A percentile compares a stretch with the other conserved stretches of the same genome.
Conservation (phyloP, 441 rosid species). For the Pelargonium australe region DNA sequence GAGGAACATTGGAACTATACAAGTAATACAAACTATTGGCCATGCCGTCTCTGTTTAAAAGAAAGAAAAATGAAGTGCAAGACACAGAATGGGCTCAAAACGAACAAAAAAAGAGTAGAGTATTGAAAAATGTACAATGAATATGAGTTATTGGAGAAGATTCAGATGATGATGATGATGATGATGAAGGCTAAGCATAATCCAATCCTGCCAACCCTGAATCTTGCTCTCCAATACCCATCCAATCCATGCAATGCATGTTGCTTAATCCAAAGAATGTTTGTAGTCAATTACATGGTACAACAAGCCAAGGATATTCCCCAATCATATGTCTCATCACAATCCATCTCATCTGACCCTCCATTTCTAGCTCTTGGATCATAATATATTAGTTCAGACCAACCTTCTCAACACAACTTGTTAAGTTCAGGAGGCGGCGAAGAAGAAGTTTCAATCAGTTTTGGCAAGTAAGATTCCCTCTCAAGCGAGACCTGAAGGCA, state of each 20-base stretch:
- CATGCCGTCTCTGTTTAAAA: neutral
- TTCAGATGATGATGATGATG: no score
- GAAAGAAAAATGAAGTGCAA: neutral
- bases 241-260: no score
- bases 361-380: neutral
- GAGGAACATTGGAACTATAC: neutral
- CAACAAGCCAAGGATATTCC: neutral
- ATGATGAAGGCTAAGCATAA: no score
- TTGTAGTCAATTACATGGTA: conserved; percentile 1
- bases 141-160: neutral
- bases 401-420: conserved; percentile 37
- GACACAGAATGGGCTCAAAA: no score
- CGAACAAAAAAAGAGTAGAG: neutral
- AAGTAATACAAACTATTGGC: neutral
- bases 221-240: neutral
- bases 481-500: conserved; percentile 61
- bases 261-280: neutral
- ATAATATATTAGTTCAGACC: neutral
- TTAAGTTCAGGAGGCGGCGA: conserved; percentile 47
- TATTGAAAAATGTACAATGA: conserved; percentile 1
- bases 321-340: neutral
- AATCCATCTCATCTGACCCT: neutral
- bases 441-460: conserved; percentile 41
- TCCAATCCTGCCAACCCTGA: neutral
- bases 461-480: conserved; percentile 60